Evolutionary conservation across 1,284 basidiomycete species (phyloP), one percentile per base, ranked within the genome.

Genomic region (Trametes versicolor): DNA sequence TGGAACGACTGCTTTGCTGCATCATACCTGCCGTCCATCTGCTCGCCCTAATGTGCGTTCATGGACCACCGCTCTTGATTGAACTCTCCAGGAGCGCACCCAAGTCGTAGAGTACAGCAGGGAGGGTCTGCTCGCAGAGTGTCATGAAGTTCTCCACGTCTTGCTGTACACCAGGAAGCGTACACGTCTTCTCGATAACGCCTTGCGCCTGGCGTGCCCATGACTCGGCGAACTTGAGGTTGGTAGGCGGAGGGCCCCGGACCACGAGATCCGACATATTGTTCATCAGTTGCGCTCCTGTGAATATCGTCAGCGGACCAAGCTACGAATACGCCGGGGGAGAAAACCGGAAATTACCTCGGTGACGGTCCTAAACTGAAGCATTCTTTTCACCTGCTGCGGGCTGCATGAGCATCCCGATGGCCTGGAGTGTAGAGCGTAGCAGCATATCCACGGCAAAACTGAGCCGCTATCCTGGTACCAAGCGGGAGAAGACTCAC

Each of bases 261-360:
- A 88, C 79, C 63, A 89, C 80, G 50, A 89, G 76, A 60, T 88
- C 87, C 12, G 88, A 84, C 39, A 93, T 79, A 65, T 87, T 88
- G 69, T 83, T 86, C 90, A 93, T 91, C 15, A 92, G 71, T 56
- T 90, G 85, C 8, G 90, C 89, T n/a, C 85, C 90, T 90, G 66
- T n/a, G 17, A 17, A 55, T 36, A 27, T n/a, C 17, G 23, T 32
- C 19, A 39, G 32, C 9, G 17, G 2, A 52, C n/a, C 15, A 10
- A 36, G 57, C 10, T 15, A 9, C 2, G 0, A 21, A 4, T 21
- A 25, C 3, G 17, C 15, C 4, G 15, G 6, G 23, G 1, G 34
- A 12, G 17, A 6, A n/a, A 29, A 25, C 10, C 9, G 15, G 6
- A 29, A 21, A 74, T 43, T 37, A 89, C 89, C 88, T 77, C 86